Conservation (phyloP, 2,329 filamentous ascomycete genomes). For the Alternaria rosae region DNA sequence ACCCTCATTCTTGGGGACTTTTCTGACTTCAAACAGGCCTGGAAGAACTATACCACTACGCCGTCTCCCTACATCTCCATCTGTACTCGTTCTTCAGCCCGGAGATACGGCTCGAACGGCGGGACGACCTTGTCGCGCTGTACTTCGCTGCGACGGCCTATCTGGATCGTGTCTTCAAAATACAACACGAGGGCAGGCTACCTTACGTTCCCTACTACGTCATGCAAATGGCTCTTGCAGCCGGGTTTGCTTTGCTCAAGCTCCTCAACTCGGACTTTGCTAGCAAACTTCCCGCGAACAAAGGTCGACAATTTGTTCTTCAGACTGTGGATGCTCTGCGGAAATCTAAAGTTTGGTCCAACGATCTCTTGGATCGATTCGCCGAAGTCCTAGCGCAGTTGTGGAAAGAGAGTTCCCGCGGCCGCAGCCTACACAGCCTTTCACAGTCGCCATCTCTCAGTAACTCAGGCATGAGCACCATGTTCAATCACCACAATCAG, state of each 20-base stretch:
- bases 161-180: slow-evolving; percentile 65
- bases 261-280: slow-evolving; percentile 78
- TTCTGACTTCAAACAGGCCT: slow-evolving; percentile 52
- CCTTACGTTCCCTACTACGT: slow-evolving; percentile 77
- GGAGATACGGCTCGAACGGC: slow-evolving; percentile 65
- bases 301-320: slow-evolving; percentile 72
- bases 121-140: slow-evolving; percentile 75
- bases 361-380: slow-evolving; percentile 80
- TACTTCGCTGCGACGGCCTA: slow-evolving; percentile 76
- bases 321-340: slow-evolving; percentile 74
- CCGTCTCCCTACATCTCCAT: slow-evolving; percentile 76
- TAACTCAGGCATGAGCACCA: slow-evolving; percentile 40
- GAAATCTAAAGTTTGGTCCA: slow-evolving; percentile 75
- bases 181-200: slow-evolving; percentile 64
- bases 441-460: slow-evolving; percentile 48
- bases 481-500: slow-evolving; percentile 42
- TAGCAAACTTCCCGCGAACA: slow-evolving; percentile 68
- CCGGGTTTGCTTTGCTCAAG: slow-evolving; percentile 78
- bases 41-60: slow-evolving; percentile 70
- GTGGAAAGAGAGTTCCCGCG: slow-evolving; percentile 69
- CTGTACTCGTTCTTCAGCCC: slow-evolving; percentile 84
- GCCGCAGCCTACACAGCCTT: slow-evolving; percentile 46
- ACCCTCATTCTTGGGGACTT: background rate
- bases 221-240: slow-evolving; percentile 85
- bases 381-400: slow-evolving; percentile 88